These are phyloP conservation scores for Pyrus communis DNA, from an alignment of 306 rosid species.

Conservation along the genomic window DNA sequence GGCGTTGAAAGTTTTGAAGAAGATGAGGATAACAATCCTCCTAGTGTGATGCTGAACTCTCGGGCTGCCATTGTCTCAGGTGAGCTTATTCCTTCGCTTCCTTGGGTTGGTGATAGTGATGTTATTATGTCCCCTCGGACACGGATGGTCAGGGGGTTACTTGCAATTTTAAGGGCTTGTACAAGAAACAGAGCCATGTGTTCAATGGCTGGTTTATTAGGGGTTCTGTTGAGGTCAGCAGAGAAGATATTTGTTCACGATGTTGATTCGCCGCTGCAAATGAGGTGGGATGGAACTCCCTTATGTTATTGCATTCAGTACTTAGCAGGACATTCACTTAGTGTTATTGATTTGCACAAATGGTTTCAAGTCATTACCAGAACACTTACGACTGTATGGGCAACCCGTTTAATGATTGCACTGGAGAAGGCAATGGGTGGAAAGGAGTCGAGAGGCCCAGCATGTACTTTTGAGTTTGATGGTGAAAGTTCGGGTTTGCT, in stretches of 20 bases:
- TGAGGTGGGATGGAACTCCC: slow-evolving; percentile 91
- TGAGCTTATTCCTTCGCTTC: slow-evolving; percentile 94
- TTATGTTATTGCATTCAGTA: slow-evolving; percentile 88
- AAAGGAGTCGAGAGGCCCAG: slow-evolving; percentile 92
- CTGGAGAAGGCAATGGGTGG: slow-evolving; percentile 81
- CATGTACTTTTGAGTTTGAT: slow-evolving; percentile 89
- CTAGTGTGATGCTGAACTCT: slow-evolving; percentile 96
- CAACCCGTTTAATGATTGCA: slow-evolving; percentile 68
- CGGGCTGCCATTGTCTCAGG: slow-evolving; percentile 93
- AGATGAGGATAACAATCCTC: slow-evolving; percentile 88
- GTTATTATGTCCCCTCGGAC: slow-evolving; percentile 84
- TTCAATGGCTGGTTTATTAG: slow-evolving; percentile 86
- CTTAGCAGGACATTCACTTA: slow-evolving; percentile 89
- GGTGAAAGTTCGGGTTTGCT: slow-evolving; percentile 99
- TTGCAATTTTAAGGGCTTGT: slow-evolving; percentile 91
- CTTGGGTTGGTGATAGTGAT: slow-evolving; percentile 69
- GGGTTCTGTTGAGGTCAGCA: slow-evolving; percentile 76
- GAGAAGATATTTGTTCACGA: slow-evolving; percentile 62
- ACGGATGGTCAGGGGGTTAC: slow-evolving; percentile 89
- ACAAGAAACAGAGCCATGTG: slow-evolving; percentile 99
- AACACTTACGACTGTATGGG: slow-evolving; percentile 73
- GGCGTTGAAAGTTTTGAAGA: slow-evolving; percentile 98
- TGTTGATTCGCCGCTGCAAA: slow-evolving; percentile 52
- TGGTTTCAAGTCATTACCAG: slow-evolving; percentile 82
- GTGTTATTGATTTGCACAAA: slow-evolving; percentile 63